Percentiles rank a stretch among this genome's conserved stretches.
Conservation (phyloP, 306 rosid species). For the Acmispon strigosus region DNA sequence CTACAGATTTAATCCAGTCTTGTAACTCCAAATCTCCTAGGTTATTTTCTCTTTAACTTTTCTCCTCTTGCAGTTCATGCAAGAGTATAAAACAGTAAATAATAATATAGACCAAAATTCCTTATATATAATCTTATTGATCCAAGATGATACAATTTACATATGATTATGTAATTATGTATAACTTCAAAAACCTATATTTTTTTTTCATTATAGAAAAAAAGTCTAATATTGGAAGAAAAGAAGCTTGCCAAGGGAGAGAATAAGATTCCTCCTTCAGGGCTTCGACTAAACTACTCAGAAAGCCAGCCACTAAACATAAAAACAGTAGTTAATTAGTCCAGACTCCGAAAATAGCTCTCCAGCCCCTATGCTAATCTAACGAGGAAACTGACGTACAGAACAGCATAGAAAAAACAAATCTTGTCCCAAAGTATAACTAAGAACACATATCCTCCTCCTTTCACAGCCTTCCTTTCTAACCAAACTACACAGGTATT, state of each 20-base stretch:
- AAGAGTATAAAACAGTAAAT: background rate
- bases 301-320: background rate
- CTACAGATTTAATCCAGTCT: background rate
- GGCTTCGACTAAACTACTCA: background rate
- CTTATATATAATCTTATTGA: background rate
- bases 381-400: background rate
- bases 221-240: background rate
- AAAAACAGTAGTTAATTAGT: background rate
- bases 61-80: background rate
- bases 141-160: background rate
- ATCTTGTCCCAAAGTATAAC: background rate
- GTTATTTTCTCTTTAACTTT: background rate
- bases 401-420: background rate
- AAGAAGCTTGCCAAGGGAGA: background rate
- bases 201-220: too few relatives aligned
- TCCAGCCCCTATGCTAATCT: too few relatives aligned
- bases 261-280: background rate
- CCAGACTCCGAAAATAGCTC: background rate
- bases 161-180: background rate
- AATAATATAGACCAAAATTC: background rate
- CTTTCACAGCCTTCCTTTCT: too few relatives aligned
- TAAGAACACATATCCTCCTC: background rate
- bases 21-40: background rate
- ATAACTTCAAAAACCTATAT: background rate
- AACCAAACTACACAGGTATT: background rate